phyloP scores from a whole-genome alignment of 2,329 filamentous ascomycete species.

The Lecanosticta acicola region DNA sequence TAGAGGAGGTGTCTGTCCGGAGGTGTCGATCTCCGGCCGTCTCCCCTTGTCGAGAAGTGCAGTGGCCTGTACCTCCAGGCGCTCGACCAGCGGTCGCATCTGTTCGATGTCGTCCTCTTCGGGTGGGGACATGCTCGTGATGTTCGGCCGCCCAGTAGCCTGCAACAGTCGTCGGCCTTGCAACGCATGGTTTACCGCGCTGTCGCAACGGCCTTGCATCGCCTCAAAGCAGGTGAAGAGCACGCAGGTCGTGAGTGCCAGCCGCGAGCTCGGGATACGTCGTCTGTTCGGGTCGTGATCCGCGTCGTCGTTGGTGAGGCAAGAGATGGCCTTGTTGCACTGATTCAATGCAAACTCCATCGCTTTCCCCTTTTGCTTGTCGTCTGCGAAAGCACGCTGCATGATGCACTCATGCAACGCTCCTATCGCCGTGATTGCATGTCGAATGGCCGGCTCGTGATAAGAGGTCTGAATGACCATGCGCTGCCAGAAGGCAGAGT shows the following conservation, averaged over 20 bases:
- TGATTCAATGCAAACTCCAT: constrained; percentile 31
- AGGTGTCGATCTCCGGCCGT: constrained; percentile 25
- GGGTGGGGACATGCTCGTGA: constrained; percentile 18
- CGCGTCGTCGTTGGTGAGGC: constrained; percentile 22
- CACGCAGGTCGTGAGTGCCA: constrained; percentile 30
- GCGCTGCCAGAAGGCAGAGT: constrained; percentile 30
- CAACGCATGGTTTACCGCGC: constrained; percentile 30
- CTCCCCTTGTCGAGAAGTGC: constrained; percentile 29
- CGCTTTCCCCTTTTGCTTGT: constrained; percentile 28
- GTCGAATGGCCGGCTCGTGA: constrained; percentile 30
- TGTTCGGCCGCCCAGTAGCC: constrained; percentile 18
- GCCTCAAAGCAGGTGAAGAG: constrained; percentile 33
- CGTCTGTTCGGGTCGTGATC: constrained; percentile 13
- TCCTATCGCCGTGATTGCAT: constrained; percentile 32
- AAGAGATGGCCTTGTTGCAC: constrained; percentile 31
- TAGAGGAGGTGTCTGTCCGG: constrained; percentile 23
- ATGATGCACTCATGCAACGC: constrained; percentile 32
- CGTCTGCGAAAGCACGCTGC: constrained; percentile 28
- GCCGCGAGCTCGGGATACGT: constrained; percentile 21
- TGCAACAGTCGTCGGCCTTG: constrained; percentile 29
- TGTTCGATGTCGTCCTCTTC: constrained; percentile 31
- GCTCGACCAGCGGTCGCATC: constrained; percentile 29
- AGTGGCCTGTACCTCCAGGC: constrained; percentile 31
- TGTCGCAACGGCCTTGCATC: constrained; percentile 32
- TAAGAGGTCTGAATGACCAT: constrained; percentile 32